Evolutionary conservation across 352 stramenopile genomes (phyloP), one percentile per base, ranked within the genome.

Genomic region (Thraustochytrium sp.): DNA sequence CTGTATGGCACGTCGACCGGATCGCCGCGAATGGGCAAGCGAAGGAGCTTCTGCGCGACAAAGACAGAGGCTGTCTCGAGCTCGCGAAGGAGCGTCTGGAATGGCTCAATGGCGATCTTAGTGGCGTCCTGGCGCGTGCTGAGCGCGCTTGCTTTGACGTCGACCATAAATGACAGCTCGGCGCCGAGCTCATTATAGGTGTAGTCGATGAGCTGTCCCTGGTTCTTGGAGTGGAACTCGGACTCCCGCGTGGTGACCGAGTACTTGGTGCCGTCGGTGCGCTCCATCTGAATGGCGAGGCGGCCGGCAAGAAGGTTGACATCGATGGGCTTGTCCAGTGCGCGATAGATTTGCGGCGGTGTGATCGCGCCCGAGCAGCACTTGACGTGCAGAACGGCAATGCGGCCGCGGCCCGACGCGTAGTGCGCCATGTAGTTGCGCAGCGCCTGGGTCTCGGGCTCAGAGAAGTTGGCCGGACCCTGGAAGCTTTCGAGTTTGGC

Each of bases 381-480:
- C 40, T 84, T 84, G 9, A 84, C 61, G 42, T 84, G 44, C 37
- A 84, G 26, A n/a, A 84, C 34, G n/a, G 75, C 75, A n/a, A 84
- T 26, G 16, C 75, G 55, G 21, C 75, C 75, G 13, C 37, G 37
- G 1, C 75, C 75, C 23, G 75, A 84, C 5, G 75, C 61, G 34
- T 84, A 84, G 46, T 84, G 75, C 26, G 37, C 36, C 55, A 84
- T 84, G 40, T 84, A 84, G 36, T 75, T 56, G 29, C 61, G 29
- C 26, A 84, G 75, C 0, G 55, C 26, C 2, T 56, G 55, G 1
- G 75, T 84, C 36, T 84, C 75, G 21, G 55, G 55, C 75, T 84
- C 75, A 29, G 75, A 76, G 61, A 84, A 84, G 75, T 84, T 84
- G 44, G 68, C 68, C 9, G 68, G 68, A 13, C 68, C 68, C 68